Evolutionary conservation across 495 filamentous ascomycete species (phyloP).

Genomic region (Jackrogersella multiformis): DNA sequence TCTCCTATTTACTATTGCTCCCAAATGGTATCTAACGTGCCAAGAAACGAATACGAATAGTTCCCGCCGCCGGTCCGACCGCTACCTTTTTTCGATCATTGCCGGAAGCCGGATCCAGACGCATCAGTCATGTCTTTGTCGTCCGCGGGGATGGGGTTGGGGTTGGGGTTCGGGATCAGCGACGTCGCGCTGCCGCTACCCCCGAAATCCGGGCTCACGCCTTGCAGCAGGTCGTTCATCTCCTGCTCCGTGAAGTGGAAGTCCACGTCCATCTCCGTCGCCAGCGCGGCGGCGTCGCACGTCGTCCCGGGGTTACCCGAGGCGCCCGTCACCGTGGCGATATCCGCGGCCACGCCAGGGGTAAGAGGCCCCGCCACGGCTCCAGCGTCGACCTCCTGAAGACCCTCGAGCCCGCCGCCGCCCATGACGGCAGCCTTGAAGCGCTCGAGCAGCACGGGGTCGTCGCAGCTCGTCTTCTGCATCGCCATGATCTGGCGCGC

Average conservation of each 20-base stretch:
- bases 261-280: constrained; percentile 44
- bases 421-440: constrained; percentile 55
- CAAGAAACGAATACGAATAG: constrained; percentile 15
- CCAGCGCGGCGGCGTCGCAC: constrained; percentile 21
- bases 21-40: constrained; percentile 41
- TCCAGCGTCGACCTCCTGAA: not conserved
- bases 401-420: constrained; percentile 12
- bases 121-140: not conserved
- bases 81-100: constrained; percentile 6
- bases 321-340: constrained; percentile 14
- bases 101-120: constrained; percentile 6
- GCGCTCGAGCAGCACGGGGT: constrained; percentile 56
- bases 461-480: constrained; percentile 57
- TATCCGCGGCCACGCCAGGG: constrained; percentile 18
- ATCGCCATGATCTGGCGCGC: constrained; percentile 56
- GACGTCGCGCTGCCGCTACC: constrained; percentile 8
- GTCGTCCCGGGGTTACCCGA: not conserved
- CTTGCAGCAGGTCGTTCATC: constrained; percentile 51
- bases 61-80: not conserved
- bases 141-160: not conserved
- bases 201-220: constrained; percentile 41
- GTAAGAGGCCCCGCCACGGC: constrained; percentile 7
- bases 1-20: constrained; percentile 43
- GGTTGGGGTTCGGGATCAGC: constrained; percentile 7
- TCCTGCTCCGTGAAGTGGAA: constrained; percentile 49